These are phyloP conservation scores for Chlorella vulgaris DNA, from an alignment of 139 green algal species.

Conservation along the genomic window DNA sequence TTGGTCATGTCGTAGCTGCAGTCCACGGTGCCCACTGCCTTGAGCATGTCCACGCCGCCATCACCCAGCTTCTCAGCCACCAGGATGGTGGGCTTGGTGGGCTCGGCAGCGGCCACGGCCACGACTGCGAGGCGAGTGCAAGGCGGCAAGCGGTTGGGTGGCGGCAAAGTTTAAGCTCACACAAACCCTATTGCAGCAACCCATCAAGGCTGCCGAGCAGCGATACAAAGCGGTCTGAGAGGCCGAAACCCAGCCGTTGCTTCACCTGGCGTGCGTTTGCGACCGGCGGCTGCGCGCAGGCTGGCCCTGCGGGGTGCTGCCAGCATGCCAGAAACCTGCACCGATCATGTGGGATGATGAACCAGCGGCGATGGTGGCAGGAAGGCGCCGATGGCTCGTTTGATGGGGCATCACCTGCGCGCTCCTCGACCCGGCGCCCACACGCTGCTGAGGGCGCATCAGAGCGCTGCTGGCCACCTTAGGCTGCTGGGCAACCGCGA, in stretches of 20 bases:
- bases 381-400: too few relatives aligned
- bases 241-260: neutral
- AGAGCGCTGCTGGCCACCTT: neutral
- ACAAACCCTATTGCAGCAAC: neutral
- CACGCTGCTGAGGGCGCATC: neutral
- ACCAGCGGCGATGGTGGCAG: too few relatives aligned
- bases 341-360: neutral
- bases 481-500: neutral
- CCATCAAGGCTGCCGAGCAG: neutral
- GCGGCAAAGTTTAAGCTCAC: neutral
- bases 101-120: constrained; percentile 15
- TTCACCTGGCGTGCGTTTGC: neutral
- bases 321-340: constrained; percentile 10
- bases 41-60: constrained; percentile 82
- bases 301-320: neutral
- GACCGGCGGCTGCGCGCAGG: neutral
- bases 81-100: constrained; percentile 81
- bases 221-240: neutral
- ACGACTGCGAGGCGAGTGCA: constrained; percentile 1
- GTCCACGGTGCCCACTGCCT: constrained; percentile 73
- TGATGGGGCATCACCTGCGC: neutral
- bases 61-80: constrained; percentile 92
- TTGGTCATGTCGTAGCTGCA: constrained; percentile 76
- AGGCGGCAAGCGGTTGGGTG: neutral
- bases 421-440: neutral